Percentiles rank a stretch among this genome's conserved stretches.
Conservation (phyloP, 2,329 filamentous ascomycete genomes). For the Tolypocladium ovalisporum region DNA sequence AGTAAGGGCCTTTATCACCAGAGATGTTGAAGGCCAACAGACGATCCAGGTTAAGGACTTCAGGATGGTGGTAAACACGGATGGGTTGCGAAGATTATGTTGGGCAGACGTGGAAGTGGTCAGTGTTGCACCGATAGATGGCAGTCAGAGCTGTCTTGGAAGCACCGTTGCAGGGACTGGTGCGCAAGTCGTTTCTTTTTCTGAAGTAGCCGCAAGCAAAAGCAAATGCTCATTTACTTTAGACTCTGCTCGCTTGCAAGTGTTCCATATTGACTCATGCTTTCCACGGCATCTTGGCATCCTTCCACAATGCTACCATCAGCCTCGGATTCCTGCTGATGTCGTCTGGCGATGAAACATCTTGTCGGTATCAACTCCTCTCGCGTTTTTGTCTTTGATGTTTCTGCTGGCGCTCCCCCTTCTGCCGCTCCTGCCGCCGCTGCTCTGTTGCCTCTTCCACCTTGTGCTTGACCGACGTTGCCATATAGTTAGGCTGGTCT, state of each 20-base stretch:
- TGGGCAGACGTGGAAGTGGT: neutral
- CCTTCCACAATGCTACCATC: neutral
- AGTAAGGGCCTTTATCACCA: conserved; percentile 24
- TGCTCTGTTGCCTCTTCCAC: no score
- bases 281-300: neutral
- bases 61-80: neutral
- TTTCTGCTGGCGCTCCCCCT: no score
- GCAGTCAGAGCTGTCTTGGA: no score
- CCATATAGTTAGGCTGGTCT: no score
- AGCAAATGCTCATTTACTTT: neutral
- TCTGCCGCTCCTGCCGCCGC: no score
- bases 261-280: neutral
- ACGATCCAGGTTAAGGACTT: neutral
- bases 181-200: no score
- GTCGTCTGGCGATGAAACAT: no score
- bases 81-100: neutral
- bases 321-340: neutral
- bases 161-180: neutral
- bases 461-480: no score
- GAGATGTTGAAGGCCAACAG: neutral
- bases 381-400: no score
- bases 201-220: neutral
- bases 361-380: no score
- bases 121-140: neutral
- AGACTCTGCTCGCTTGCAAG: neutral